Percentiles rank a stretch among this genome's conserved stretches.
Conservation (phyloP, 352 stramenopile species). For the Globisporangium takayamanum region DNA sequence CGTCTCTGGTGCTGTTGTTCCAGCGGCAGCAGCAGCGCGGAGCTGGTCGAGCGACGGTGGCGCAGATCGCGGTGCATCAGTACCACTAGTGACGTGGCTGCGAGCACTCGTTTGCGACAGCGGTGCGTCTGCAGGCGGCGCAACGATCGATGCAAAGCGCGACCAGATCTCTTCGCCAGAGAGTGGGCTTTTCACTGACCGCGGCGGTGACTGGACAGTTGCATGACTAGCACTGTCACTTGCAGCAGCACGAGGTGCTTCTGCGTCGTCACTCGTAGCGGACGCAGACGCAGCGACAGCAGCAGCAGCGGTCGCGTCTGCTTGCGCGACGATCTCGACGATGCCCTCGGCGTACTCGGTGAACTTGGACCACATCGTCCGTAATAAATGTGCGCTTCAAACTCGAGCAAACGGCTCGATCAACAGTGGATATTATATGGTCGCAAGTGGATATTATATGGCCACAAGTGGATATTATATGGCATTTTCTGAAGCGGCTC, state of each 20-base stretch:
- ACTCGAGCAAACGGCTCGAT: no score
- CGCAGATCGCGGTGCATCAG: neutral
- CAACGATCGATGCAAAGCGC: constrained; percentile 40
- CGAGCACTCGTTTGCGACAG: constrained; percentile 6
- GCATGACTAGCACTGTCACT: neutral
- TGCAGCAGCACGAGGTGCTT: neutral
- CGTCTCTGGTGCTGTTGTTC: neutral
- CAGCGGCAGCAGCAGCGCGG: constrained; percentile 8
- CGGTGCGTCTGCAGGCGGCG: constrained; percentile 17
- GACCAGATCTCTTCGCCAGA: constrained; percentile 31
- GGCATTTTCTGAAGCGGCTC: neutral
- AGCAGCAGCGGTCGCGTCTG: constrained; percentile 20
- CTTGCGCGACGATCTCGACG: constrained; percentile 64
- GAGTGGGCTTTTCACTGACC: constrained; percentile 11
- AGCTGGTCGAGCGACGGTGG: constrained; percentile 13
- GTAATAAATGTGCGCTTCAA: no score
- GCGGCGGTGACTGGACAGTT: constrained; percentile 12
- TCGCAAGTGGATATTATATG: no score
- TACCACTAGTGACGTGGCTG: neutral
- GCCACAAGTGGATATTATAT: no score
- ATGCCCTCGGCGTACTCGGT: constrained; percentile 50
- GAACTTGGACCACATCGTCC: constrained; percentile 57
- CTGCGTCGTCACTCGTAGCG: neutral
- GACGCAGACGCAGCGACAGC: neutral
- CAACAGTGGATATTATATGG: no score